Percentiles rank a stretch among this genome's conserved stretches.
Evolutionary conservation across 208 protist species (phyloP).

Genomic region (Crithidia mellificae): DNA sequence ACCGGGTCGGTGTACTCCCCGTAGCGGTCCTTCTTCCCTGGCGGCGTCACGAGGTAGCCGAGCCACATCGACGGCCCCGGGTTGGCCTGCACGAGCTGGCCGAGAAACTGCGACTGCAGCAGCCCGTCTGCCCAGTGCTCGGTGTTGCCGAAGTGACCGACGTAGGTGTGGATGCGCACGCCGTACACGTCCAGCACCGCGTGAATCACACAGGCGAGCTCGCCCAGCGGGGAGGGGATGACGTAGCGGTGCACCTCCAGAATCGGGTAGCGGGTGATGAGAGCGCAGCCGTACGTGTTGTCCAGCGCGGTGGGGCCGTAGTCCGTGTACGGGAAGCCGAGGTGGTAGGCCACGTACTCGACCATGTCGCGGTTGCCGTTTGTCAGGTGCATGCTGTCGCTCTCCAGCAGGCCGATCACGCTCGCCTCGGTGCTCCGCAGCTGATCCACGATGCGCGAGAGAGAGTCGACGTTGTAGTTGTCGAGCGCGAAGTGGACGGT

Average conservation of each 20-base stretch:
- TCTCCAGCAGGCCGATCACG: slow-evolving; percentile 75
- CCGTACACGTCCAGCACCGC: slow-evolving; percentile 74
- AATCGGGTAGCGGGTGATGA: slow-evolving; percentile 82
- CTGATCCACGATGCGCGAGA: slow-evolving; percentile 53
- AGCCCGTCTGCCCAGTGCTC: slow-evolving; percentile 84
- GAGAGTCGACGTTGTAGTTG: slow-evolving; percentile 77
- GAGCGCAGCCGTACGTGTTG: slow-evolving; percentile 81
- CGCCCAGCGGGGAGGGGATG: slow-evolving; percentile 72
- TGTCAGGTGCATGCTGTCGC: slow-evolving; percentile 69
- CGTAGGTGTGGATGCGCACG: slow-evolving; percentile 63
- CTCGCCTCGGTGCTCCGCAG: slow-evolving; percentile 44
- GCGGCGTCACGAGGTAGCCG: slow-evolving; percentile 80
- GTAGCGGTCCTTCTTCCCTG: slow-evolving; percentile 53
- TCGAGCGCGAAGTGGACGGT: slow-evolving; percentile 82
- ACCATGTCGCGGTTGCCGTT: slow-evolving; percentile 79
- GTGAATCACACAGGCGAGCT: slow-evolving; percentile 72
- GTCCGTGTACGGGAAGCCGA: slow-evolving; percentile 76
- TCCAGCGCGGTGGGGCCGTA: slow-evolving; percentile 77
- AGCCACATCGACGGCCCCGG: slow-evolving; percentile 74
- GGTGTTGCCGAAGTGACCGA: slow-evolving; percentile 86
- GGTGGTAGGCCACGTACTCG: slow-evolving; percentile 78
- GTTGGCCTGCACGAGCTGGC: slow-evolving; percentile 44
- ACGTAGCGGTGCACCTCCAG: slow-evolving; percentile 64
- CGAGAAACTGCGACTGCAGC: slow-evolving; percentile 81
- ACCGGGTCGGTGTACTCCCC: slow-evolving; percentile 51